Evolutionary conservation across 177 flowering plant genomes (phyloP).

Genomic region (Vitis hybrid): DNA sequence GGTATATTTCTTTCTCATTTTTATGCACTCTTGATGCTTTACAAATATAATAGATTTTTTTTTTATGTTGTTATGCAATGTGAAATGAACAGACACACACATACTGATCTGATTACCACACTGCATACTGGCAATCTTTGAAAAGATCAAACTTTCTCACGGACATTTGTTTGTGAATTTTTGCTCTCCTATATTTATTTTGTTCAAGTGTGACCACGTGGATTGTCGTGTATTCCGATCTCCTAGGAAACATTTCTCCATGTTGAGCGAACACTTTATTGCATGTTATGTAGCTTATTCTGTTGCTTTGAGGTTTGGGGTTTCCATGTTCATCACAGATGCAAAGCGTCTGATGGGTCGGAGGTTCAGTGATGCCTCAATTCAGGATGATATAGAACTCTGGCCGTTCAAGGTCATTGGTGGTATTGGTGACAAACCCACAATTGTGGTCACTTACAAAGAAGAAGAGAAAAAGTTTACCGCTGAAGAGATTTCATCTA

Average conservation of each 20-base stretch:
- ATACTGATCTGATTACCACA: too few species aligned
- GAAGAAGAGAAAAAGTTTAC: not conserved
- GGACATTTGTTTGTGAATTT: too few species aligned
- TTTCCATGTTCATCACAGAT: constrained; percentile 22
- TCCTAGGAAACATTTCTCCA: not conserved
- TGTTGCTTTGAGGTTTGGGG: constrained; percentile 41
- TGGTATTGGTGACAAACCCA: not conserved
- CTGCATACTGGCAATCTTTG: too few species aligned
- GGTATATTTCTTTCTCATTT: too few species aligned
- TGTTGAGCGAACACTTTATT: constrained; percentile 33
- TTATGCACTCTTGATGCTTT: too few species aligned
- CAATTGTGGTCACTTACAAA: not conserved
- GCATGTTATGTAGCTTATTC: constrained; percentile 38
- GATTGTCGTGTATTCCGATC: too few species aligned
- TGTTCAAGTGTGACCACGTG: too few species aligned
- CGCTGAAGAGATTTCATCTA: not conserved
- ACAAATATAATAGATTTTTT: too few species aligned
- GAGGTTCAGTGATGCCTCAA: not conserved
- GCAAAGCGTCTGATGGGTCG: not conserved
- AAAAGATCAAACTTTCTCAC: too few species aligned
- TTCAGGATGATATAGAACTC: not conserved
- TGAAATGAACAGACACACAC: too few species aligned
- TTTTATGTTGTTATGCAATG: too few species aligned
- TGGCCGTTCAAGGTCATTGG: constrained; percentile 5
- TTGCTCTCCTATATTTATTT: too few species aligned